Percentiles rank a stretch among this genome's conserved stretches.
These are phyloP conservation scores for Colletotrichum incanum DNA, from an alignment of 2,329 filamentous ascomycete species.

Conservation along the genomic window DNA sequence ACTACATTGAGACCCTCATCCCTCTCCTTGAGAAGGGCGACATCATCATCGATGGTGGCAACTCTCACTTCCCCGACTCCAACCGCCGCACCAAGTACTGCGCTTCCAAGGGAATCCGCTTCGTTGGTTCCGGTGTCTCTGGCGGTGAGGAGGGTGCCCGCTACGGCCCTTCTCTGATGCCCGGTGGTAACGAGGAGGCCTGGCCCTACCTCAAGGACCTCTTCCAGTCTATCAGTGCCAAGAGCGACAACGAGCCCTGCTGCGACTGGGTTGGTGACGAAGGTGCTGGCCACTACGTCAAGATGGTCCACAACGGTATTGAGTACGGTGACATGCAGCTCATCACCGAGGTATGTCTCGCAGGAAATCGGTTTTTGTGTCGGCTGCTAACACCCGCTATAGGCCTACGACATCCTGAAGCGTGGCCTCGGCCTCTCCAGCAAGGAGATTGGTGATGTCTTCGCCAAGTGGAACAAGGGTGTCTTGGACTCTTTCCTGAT, in stretches of 20 bases:
- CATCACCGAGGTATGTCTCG: constrained; percentile 88
- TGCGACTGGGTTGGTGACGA: constrained; percentile 99
- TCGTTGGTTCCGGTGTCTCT: constrained; percentile 97
- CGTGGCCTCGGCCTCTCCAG: constrained; percentile 89
- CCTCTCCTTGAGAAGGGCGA: constrained; percentile 88
- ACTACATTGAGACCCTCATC: constrained; percentile 97
- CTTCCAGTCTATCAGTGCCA: constrained; percentile 97
- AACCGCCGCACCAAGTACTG: constrained; percentile 97
- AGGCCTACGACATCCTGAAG: constrained; percentile 99
- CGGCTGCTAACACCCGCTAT: constrained; percentile 44
- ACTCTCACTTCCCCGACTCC: constrained; percentile 99
- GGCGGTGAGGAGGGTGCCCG: constrained; percentile 99
- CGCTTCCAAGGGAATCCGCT: constrained; percentile 87
- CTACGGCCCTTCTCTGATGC: constrained; percentile 98
- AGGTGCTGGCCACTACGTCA: constrained; percentile 99
- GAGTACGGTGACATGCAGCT: constrained; percentile 99
- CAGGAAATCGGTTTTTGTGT: not conserved
- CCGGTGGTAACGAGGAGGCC: constrained; percentile 97
- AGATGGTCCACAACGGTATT: constrained; percentile 99
- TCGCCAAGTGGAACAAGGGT: constrained; percentile 98
- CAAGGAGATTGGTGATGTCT: constrained; percentile 97
- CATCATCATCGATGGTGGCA: constrained; percentile 99
- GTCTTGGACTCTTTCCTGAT: constrained; percentile 99
- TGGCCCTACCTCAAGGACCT: constrained; percentile 99
- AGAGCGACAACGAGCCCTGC: constrained; percentile 97